Evolutionary conservation across 2,329 filamentous ascomycete species (phyloP).

Genomic region (Byssoonygena ceratinophila): DNA sequence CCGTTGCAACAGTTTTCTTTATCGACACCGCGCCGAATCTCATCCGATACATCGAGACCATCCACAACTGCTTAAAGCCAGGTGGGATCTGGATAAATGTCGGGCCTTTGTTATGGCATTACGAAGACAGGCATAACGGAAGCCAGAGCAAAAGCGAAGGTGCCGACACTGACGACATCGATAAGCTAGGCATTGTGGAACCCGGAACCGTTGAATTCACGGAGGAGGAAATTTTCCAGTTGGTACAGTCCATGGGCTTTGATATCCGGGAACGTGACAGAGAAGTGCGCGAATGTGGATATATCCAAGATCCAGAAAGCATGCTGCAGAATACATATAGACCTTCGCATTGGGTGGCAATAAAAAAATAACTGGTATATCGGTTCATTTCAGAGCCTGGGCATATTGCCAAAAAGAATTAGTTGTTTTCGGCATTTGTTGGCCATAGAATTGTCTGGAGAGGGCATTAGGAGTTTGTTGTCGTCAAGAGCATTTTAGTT

Average conservation of each 20-base stretch:
- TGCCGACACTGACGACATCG: conserved; percentile 37
- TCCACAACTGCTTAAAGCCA: conserved; percentile 62
- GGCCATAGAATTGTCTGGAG: not conserved
- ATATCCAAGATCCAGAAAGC: conserved; percentile 73
- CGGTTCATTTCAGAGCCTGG: not conserved
- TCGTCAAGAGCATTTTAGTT: too few relatives aligned
- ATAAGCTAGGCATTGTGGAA: conserved; percentile 61
- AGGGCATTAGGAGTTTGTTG: too few relatives aligned
- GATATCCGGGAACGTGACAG: conserved; percentile 53
- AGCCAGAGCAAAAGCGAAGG: conserved; percentile 42
- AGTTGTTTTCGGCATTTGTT: not conserved
- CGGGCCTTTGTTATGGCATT: conserved; percentile 91
- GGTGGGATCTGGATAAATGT: conserved; percentile 81
- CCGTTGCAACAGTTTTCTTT: conserved; percentile 85
- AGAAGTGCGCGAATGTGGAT: conserved; percentile 50
- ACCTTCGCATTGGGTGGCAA: conserved; percentile 75
- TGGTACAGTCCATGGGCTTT: conserved; percentile 70
- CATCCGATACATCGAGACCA: conserved; percentile 77
- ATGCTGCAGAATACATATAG: conserved; percentile 78
- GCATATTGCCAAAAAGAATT: not conserved
- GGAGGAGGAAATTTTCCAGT: conserved; percentile 71
- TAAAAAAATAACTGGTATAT: conserved; percentile 42
- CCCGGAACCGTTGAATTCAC: conserved; percentile 84
- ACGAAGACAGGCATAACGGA: conserved; percentile 58
- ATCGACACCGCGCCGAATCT: conserved; percentile 93